Conservation (phyloP, 768 basidiomycete species). For the Boletales sp. region DNA sequence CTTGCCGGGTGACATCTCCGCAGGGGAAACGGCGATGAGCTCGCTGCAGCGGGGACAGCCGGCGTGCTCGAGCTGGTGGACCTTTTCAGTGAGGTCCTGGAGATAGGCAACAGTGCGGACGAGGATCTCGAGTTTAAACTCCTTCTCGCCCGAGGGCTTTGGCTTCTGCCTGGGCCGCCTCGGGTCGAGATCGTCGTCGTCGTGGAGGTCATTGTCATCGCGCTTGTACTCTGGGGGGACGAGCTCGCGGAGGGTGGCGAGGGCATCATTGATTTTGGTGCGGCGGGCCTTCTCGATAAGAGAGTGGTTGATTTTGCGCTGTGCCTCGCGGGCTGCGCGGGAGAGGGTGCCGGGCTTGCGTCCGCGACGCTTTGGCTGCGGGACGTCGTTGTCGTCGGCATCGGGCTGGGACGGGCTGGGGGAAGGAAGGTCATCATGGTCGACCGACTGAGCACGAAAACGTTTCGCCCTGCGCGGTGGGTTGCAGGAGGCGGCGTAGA, state of each 20-base stretch:
- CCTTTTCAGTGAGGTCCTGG: slow-evolving; percentile 60
- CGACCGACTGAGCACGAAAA: slow-evolving; percentile 21
- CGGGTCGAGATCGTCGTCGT: slow-evolving; percentile 32
- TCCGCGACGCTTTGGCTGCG: slow-evolving; percentile 58
- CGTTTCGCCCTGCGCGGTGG: slow-evolving; percentile 48
- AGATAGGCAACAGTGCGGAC: slow-evolving; percentile 79
- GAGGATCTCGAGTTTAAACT: slow-evolving; percentile 91
- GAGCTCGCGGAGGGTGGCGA: slow-evolving; percentile 70
- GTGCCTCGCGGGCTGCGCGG: slow-evolving; percentile 75
- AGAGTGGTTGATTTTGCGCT: slow-evolving; percentile 90
- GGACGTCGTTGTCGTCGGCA: slow-evolving; percentile 23
- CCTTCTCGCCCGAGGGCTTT: slow-evolving; percentile 58
- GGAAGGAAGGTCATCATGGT: background rate
- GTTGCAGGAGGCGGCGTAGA: slow-evolving; percentile 40
- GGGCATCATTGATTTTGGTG: slow-evolving; percentile 94
- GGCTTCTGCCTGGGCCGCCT: slow-evolving; percentile 28
- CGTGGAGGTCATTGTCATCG: slow-evolving; percentile 29
- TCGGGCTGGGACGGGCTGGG: slow-evolving; percentile 17
- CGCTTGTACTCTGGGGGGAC: slow-evolving; percentile 61
- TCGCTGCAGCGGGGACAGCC: slow-evolving; percentile 23
- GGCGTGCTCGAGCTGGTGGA: slow-evolving; percentile 40
- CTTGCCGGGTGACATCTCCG: background rate
- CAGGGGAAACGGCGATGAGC: slow-evolving; percentile 10
- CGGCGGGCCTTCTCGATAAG: slow-evolving; percentile 91
- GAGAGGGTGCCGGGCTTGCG: slow-evolving; percentile 69